Evolutionary conservation across 2,329 filamentous ascomycete species (phyloP).

Genomic region (Fusarium virguliforme): DNA sequence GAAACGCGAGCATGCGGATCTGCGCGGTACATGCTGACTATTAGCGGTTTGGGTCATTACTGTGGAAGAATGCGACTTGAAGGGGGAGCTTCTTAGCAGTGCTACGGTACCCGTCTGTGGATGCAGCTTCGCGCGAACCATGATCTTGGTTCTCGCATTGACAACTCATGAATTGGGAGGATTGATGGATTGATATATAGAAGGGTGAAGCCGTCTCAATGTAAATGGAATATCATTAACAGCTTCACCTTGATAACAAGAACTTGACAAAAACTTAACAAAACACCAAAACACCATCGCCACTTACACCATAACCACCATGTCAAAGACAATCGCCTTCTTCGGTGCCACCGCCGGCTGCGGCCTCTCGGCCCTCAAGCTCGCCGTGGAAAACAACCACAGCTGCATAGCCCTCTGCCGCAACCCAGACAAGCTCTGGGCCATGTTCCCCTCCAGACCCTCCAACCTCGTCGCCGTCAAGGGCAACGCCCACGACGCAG

Average conservation of each 20-base stretch:
- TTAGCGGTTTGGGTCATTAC: not conserved
- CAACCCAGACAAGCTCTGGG: slow-evolving; percentile 59
- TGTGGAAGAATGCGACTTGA: too few species aligned
- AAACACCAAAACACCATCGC: slow-evolving; percentile 4
- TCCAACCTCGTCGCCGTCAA: slow-evolving; percentile 56
- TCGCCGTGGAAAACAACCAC: slow-evolving; percentile 57
- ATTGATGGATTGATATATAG: slow-evolving; percentile 29
- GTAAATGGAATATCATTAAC: slow-evolving; percentile 11
- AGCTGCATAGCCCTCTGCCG: slow-evolving; percentile 61
- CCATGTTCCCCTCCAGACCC: slow-evolving; percentile 51
- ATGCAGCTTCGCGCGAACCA: not conserved
- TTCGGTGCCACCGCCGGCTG: slow-evolving; percentile 63
- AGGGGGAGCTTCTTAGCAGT: not conserved
- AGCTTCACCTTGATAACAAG: not conserved
- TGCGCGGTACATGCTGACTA: not conserved
- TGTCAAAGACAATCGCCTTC: slow-evolving; percentile 52
- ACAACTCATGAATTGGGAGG: not conserved
- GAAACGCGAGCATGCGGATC: slow-evolving; percentile 7
- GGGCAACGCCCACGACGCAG: slow-evolving; percentile 58
- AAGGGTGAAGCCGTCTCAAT: not conserved
- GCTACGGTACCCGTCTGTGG: not conserved
- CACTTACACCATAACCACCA: slow-evolving; percentile 28
- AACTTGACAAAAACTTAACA: not conserved
- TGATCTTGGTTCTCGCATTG: not conserved
- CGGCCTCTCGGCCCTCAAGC: slow-evolving; percentile 58